Evolutionary conservation across 2,329 filamentous ascomycete genomes (phyloP).

Genomic region (Colletotrichum melonis): DNA sequence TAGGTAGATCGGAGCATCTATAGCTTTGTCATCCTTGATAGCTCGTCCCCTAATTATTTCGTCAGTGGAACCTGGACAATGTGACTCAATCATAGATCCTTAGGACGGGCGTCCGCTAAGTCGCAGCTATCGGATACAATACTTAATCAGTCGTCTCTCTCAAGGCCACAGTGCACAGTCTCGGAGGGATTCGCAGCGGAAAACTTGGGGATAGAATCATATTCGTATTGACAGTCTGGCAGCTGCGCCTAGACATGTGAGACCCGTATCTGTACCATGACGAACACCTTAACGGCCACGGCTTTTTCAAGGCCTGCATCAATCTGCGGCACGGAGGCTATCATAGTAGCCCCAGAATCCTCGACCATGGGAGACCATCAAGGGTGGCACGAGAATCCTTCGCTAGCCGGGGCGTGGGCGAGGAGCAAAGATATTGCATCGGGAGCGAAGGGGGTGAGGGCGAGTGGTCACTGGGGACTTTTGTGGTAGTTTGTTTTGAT

Average conservation of each 20-base stretch:
- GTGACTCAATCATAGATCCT: no score
- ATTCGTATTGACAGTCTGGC: constrained; percentile 13
- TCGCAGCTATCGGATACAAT: no score
- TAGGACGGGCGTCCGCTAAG: no score
- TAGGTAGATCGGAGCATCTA: no score
- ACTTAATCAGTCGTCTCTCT: no score
- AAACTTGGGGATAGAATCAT: neutral
- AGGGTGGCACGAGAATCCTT: constrained; percentile 65
- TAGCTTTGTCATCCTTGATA: no score
- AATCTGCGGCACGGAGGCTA: constrained; percentile 71
- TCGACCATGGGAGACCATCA: constrained; percentile 54
- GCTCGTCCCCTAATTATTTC: no score
- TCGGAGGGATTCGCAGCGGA: neutral
- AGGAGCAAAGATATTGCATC: constrained; percentile 3
- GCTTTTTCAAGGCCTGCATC: constrained; percentile 70
- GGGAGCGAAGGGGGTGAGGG: neutral
- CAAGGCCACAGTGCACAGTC: neutral
- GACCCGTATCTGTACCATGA: constrained; percentile 76
- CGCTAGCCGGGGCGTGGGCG: constrained; percentile 56
- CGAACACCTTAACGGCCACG: constrained; percentile 64
- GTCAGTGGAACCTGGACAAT: no score
- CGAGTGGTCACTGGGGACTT: constrained; percentile 26
- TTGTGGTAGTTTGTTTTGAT: constrained; percentile 40
- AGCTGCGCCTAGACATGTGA: constrained; percentile 53
- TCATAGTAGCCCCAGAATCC: constrained; percentile 68